Evolutionary conservation across 1,139 yeast genomes (phyloP).

Genomic region (Candida frijolesensis): DNA sequence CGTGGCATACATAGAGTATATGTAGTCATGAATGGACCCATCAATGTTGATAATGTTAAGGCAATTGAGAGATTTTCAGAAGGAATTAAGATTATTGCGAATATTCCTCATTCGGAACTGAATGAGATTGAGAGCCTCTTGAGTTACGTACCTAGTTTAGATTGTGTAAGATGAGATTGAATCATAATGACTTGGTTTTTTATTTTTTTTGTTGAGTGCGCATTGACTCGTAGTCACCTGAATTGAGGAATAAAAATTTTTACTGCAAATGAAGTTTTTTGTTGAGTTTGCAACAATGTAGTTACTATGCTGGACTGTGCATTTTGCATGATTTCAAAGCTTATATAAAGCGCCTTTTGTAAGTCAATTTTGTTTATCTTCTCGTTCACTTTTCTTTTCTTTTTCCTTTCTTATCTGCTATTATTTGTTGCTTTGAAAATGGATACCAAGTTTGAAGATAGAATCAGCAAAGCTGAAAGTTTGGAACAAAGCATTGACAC

Average conservation of each 20-base stretch:
- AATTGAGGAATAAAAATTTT: neutral
- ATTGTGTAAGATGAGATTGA: neutral
- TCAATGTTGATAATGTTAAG: neutral
- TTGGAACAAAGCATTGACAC: constrained; percentile 1
- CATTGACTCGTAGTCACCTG: neutral
- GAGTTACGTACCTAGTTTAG: neutral
- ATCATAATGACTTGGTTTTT: constrained; percentile 1
- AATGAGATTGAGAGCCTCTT: neutral
- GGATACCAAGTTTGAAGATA: neutral
- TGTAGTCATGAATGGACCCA: constrained; percentile 1
- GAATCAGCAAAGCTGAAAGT: neutral
- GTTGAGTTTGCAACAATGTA: neutral
- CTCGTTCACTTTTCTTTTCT: neutral
- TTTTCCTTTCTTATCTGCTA: neutral
- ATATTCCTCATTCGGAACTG: neutral
- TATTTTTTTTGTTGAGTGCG: neutral
- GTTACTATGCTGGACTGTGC: no score
- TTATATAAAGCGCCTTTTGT: neutral
- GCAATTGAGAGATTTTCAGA: neutral
- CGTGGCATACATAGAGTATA: constrained; percentile 1
- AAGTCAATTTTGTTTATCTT: neutral
- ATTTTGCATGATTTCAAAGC: neutral
- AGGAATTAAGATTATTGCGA: constrained; percentile 1
- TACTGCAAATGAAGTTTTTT: neutral
- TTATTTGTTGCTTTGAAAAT: neutral